These are phyloP conservation scores for Leptographium wingfieldii DNA, from an alignment of 2,329 filamentous ascomycete species.

Conservation along the genomic window DNA sequence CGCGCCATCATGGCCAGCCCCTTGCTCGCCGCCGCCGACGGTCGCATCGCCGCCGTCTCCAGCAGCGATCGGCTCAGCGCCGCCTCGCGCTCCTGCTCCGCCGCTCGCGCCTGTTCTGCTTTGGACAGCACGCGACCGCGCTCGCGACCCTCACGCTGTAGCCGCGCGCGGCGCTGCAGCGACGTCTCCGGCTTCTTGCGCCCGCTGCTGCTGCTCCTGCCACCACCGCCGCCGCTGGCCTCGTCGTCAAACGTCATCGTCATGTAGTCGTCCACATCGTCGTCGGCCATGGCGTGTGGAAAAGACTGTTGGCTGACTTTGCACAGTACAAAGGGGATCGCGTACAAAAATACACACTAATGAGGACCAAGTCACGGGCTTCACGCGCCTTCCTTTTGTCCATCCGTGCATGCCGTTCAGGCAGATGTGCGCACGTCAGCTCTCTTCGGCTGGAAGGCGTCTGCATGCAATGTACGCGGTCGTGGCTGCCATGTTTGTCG, in stretches of 20 bases:
- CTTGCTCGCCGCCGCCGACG: conserved; percentile 56
- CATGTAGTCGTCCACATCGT: conserved; percentile 84
- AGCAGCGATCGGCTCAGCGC: conserved; percentile 66
- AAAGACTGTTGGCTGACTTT: too few relatives aligned
- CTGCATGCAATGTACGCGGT: too few relatives aligned
- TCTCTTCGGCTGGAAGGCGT: too few relatives aligned
- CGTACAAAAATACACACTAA: too few relatives aligned
- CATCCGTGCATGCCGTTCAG: too few relatives aligned
- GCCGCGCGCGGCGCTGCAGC: conserved; percentile 38
- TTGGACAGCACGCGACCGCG: conserved; percentile 65
- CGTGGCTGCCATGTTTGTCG: too few relatives aligned
- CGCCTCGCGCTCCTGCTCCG: conserved; percentile 57
- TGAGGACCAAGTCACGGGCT: too few relatives aligned
- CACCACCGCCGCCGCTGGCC: conserved; percentile 15
- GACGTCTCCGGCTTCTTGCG: conserved; percentile 30
- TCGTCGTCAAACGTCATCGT: conserved; percentile 76
- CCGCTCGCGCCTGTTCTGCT: conserved; percentile 65
- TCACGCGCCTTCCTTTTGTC: too few relatives aligned
- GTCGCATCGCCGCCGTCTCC: conserved; percentile 10
- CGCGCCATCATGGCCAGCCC: conserved; percentile 94
- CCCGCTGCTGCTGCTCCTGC: too few relatives aligned
- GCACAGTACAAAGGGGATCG: too few relatives aligned
- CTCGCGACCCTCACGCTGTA: conserved; percentile 52
- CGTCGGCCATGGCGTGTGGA: not conserved
- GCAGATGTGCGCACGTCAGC: too few relatives aligned